These are phyloP conservation scores for Ceratocystis diversiconidia DNA, from an alignment of 2,329 filamentous ascomycete genomes.

Conservation along the genomic window DNA sequence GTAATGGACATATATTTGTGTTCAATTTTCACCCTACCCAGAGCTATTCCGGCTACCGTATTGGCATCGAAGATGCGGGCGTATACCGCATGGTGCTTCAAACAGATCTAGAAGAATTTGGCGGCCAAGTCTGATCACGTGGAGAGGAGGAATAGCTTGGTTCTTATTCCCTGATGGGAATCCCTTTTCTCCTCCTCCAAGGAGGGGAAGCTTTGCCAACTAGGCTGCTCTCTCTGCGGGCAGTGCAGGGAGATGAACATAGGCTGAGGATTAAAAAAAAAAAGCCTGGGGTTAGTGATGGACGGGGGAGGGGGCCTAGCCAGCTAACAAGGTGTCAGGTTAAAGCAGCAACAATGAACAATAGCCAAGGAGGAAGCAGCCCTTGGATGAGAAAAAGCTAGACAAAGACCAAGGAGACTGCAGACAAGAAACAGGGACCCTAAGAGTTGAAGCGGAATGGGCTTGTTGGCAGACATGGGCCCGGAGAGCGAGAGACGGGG, in stretches of 20 bases:
- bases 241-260: background rate
- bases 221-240: background rate
- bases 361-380: background rate
- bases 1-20: conserved; percentile 76
- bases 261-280: background rate
- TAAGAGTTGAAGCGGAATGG: background rate
- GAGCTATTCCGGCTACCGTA: conserved; percentile 83
- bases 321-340: background rate
- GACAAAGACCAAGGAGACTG: background rate
- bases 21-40: conserved; percentile 87
- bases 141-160: background rate
- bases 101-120: conserved; percentile 61
- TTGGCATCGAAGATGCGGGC: conserved; percentile 71
- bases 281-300: background rate
- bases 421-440: background rate
- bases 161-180: background rate
- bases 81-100: conserved; percentile 81
- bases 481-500: background rate
- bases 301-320: background rate
- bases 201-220: background rate
- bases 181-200: background rate
- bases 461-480: background rate
- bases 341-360: background rate
- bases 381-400: background rate
- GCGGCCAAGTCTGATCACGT: conserved; percentile 42